Conservation (phyloP, 2,329 filamentous ascomycete genomes). For the Trichothecium roseum region DNA sequence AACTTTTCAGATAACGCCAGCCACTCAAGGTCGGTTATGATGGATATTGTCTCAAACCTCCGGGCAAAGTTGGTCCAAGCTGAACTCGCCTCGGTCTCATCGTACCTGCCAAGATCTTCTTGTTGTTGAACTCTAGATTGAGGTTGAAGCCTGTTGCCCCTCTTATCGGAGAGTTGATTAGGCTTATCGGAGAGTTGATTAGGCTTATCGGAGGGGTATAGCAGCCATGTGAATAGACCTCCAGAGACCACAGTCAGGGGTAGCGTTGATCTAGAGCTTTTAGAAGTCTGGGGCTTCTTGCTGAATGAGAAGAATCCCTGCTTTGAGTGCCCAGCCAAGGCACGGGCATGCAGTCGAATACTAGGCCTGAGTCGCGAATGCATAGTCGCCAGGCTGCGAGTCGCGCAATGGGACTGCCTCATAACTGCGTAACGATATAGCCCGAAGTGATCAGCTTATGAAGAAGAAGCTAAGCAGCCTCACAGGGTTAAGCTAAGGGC, state of each 20-base stretch:
- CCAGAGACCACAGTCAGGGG: constrained; percentile 22
- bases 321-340: not conserved
- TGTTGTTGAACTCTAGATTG: constrained; percentile 1
- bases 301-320: not conserved
- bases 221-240: constrained; percentile 29
- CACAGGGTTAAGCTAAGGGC: too few species aligned
- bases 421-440: constrained; percentile 4
- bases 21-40: constrained; percentile 46
- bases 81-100: constrained; percentile 12
- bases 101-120: constrained; percentile 6
- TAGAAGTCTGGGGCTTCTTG: not conserved
- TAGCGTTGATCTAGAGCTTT: constrained; percentile 10
- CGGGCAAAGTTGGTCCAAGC: constrained; percentile 39
- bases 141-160: not conserved
- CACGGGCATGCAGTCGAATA: too few species aligned
- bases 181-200: constrained; percentile 18
- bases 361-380: not conserved
- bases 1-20: constrained; percentile 44
- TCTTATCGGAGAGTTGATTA: not conserved
- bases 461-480: not conserved
- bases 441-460: constrained; percentile 5
- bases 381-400: not conserved
- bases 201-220: constrained; percentile 33
- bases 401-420: constrained; percentile 8
- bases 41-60: constrained; percentile 42